A percentile compares a stretch with the other conserved stretches of the same genome.
Conservation (phyloP, 2,329 filamentous ascomycete genomes). For the Didymella pomorum region DNA sequence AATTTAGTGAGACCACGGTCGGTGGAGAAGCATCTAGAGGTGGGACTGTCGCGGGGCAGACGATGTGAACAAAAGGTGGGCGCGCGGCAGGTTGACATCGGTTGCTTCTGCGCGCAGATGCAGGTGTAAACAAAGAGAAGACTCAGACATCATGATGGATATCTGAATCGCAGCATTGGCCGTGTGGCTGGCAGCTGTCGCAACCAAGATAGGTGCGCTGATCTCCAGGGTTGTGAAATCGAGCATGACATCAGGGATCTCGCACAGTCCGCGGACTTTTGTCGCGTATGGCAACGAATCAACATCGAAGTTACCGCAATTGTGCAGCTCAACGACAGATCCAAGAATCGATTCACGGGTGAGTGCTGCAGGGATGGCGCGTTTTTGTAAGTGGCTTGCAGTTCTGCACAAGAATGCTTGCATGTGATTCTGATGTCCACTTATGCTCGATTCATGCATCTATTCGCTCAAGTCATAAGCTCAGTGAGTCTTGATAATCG, state of each 20-base stretch:
- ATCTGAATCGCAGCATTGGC: constrained; percentile 8
- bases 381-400: constrained; percentile 18
- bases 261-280: constrained; percentile 1
- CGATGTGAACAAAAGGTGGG: constrained; percentile 4
- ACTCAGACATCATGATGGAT: constrained; percentile 17
- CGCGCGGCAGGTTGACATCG: constrained; percentile 3
- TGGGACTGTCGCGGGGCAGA: constrained; percentile 19
- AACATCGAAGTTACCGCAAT: constrained; percentile 11
- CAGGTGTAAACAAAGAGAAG: constrained; percentile 15
- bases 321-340: constrained; percentile 26
- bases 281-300: constrained; percentile 14
- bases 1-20: constrained; percentile 29
- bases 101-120: background rate
- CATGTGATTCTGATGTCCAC: constrained; percentile 14
- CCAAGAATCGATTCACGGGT: constrained; percentile 10
- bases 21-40: constrained; percentile 32
- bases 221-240: background rate
- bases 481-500: background rate
- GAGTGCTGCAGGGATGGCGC: constrained; percentile 21
- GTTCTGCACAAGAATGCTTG: constrained; percentile 2
- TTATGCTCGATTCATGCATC: background rate
- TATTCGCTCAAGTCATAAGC: background rate
- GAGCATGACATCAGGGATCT: constrained; percentile 13
- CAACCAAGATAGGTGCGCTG: background rate
- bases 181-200: constrained; percentile 21